A percentile compares a stretch with the other conserved stretches of the same genome.
phyloP scores from a whole-genome alignment of 768 basidiomycete species.

The Boletus tylopilopsis region DNA sequence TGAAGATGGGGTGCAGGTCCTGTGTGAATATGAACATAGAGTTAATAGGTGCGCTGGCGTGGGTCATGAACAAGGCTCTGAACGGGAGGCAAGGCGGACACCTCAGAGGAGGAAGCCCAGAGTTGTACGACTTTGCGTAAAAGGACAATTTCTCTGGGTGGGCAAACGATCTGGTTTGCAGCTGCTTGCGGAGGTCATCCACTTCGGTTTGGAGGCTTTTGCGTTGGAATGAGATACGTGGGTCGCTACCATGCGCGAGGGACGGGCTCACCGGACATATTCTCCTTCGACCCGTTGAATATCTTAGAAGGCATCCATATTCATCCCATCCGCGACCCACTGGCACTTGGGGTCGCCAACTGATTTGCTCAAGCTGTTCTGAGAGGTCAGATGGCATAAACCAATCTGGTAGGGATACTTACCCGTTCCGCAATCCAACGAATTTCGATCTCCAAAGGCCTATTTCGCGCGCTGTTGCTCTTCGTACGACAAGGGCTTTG shows the following conservation, averaged over 20 bases:
- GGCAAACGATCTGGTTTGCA: conserved; percentile 21
- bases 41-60: too few relatives aligned
- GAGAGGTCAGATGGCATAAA: background rate
- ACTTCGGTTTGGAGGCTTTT: conserved; percentile 32
- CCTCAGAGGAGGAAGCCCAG: conserved; percentile 1
- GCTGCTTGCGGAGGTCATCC: conserved; percentile 28
- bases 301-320: conserved; percentile 19
- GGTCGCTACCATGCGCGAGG: background rate
- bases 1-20: conserved; percentile 5
- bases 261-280: conserved; percentile 32
- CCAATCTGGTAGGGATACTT: conserved; percentile 2
- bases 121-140: conserved; percentile 29
- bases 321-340: conserved; percentile 15
- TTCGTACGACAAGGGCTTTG: conserved; percentile 33
- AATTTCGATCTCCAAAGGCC: conserved; percentile 43
- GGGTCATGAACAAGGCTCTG: too few relatives aligned
- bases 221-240: background rate
- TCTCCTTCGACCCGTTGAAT: conserved; percentile 31
- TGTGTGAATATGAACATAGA: background rate
- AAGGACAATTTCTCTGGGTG: conserved; percentile 33
- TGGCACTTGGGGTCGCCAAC: background rate
- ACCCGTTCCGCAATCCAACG: conserved; percentile 36
- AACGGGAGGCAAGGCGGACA: too few relatives aligned
- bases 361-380: conserved; percentile 24
- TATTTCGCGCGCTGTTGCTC: conserved; percentile 38